Percentiles rank a stretch among this genome's conserved stretches.
Conservation (phyloP, 495 filamentous ascomycete genomes). For the Xylaria cubensis region DNA sequence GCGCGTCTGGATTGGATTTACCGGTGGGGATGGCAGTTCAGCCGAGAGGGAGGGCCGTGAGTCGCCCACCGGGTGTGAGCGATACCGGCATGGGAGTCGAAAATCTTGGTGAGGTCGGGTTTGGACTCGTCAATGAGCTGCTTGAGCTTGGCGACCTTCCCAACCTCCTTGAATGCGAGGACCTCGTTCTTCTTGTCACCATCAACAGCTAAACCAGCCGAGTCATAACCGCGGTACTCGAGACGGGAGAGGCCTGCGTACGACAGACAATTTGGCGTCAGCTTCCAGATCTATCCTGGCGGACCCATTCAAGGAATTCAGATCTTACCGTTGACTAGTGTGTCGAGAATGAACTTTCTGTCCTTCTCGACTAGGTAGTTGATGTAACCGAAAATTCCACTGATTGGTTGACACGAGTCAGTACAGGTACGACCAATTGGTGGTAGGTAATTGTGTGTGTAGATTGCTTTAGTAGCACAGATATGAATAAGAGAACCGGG, state of each 20-base stretch:
- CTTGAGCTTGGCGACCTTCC: conserved; percentile 96
- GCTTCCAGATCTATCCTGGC: conserved; percentile 20
- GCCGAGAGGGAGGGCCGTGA: conserved; percentile 88
- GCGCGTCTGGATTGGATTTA: conserved; percentile 51
- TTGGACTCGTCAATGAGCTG: conserved; percentile 84
- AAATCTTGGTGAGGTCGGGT: conserved; percentile 86
- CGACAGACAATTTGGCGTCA: conserved; percentile 34
- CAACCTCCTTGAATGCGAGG: conserved; percentile 96
- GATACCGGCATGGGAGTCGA: conserved; percentile 97
- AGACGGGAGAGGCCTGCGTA: conserved; percentile 75
- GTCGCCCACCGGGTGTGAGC: conserved; percentile 99
- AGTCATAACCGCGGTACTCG: conserved; percentile 97
- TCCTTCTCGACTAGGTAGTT: conserved; percentile 94
- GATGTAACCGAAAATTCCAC: conserved; percentile 99
- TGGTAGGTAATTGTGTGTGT: background rate
- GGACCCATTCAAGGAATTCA: conserved; percentile 8
- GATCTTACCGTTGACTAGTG: conserved; percentile 88
- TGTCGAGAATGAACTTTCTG: conserved; percentile 90
- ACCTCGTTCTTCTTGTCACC: conserved; percentile 99
- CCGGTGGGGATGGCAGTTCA: conserved; percentile 98
- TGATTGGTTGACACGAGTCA: conserved; percentile 48
- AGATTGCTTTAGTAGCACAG: background rate
- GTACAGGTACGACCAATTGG: conserved; percentile 19
- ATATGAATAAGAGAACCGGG: background rate
- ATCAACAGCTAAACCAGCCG: conserved; percentile 93